Evolutionary conservation across 768 basidiomycete genomes (phyloP).

Genomic region (Naganishia onofrii): DNA sequence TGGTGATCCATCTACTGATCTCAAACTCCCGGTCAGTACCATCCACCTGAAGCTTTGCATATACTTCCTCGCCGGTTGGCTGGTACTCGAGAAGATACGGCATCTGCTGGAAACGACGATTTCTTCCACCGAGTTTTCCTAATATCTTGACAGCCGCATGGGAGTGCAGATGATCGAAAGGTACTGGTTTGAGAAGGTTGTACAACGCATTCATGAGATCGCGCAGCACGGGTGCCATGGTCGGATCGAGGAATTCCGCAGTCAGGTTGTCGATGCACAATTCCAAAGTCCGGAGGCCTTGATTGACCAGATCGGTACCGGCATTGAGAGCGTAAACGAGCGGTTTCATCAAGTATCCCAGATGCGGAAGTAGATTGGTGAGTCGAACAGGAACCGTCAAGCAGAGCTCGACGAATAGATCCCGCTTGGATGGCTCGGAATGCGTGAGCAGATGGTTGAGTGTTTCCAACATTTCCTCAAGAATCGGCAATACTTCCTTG

Average conservation of each 20-base stretch:
- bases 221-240: constrained; percentile 82
- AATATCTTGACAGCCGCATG: constrained; percentile 94
- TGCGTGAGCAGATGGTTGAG: constrained; percentile 83
- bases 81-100: constrained; percentile 73
- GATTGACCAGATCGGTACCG: constrained; percentile 81
- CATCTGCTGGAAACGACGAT: constrained; percentile 77
- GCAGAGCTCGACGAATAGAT: constrained; percentile 94
- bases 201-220: constrained; percentile 94
- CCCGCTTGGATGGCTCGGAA: constrained; percentile 64
- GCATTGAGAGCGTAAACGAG: constrained; percentile 86
- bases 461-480: constrained; percentile 95
- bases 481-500: constrained; percentile 89
- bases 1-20: constrained; percentile 22
- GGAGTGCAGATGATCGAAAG: constrained; percentile 77
- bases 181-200: constrained; percentile 82
- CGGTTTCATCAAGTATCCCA: constrained; percentile 93
- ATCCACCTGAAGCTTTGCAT: constrained; percentile 24
- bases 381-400: constrained; percentile 93
- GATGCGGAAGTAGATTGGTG: constrained; percentile 90
- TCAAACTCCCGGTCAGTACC: constrained; percentile 24
- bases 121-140: constrained; percentile 92
- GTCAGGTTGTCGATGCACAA: constrained; percentile 99
- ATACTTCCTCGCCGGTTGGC: constrained; percentile 52
- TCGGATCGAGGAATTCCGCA: constrained; percentile 95
- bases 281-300: constrained; percentile 92